Percentiles rank a stretch among this genome's conserved stretches.
Conservation (phyloP, 768 basidiomycete species). For the Rubroboletus satanas region DNA sequence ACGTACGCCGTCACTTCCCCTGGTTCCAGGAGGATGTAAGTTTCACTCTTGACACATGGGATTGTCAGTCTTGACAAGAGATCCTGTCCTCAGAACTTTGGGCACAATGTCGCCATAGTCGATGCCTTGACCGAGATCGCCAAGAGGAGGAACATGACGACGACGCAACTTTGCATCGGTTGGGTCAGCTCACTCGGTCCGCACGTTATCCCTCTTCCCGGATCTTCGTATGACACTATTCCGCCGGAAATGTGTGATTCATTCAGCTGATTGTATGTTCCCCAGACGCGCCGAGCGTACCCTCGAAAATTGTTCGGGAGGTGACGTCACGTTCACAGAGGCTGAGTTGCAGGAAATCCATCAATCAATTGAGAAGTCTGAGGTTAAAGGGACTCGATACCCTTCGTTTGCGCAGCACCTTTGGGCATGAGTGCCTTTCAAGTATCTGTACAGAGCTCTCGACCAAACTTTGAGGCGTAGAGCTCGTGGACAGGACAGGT, state of each 20-base stretch:
- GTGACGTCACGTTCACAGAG: slow-evolving; percentile 38
- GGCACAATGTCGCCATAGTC: slow-evolving; percentile 42
- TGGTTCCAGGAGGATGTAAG: slow-evolving; percentile 43
- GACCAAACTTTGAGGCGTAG: neutral
- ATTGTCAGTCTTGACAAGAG: neutral
- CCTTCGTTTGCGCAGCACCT: slow-evolving; percentile 20
- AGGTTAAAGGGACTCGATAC: slow-evolving; percentile 42
- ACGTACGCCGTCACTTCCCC: slow-evolving; percentile 34
- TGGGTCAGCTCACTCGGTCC: slow-evolving; percentile 40
- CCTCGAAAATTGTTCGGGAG: slow-evolving; percentile 43
- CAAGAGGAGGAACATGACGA: slow-evolving; percentile 39
- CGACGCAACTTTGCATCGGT: slow-evolving; percentile 41
- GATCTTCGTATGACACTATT: slow-evolving; percentile 36
- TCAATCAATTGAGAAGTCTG: slow-evolving; percentile 31
- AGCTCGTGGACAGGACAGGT: neutral
- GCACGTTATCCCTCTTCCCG: slow-evolving; percentile 49
- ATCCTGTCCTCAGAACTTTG: slow-evolving; percentile 30
- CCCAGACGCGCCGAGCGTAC: slow-evolving; percentile 36
- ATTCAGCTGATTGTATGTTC: neutral
- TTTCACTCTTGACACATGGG: neutral
- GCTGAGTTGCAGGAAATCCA: slow-evolving; percentile 41
- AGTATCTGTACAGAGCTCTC: neutral
- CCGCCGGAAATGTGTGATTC: too few relatives aligned
- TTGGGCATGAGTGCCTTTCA: slow-evolving; percentile 29
- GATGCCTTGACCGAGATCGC: slow-evolving; percentile 41